Percentiles rank a stretch among this genome's conserved stretches.
These are phyloP conservation scores for Clarireedia monteithiana DNA, from an alignment of 2,329 filamentous ascomycete species.

Conservation along the genomic window DNA sequence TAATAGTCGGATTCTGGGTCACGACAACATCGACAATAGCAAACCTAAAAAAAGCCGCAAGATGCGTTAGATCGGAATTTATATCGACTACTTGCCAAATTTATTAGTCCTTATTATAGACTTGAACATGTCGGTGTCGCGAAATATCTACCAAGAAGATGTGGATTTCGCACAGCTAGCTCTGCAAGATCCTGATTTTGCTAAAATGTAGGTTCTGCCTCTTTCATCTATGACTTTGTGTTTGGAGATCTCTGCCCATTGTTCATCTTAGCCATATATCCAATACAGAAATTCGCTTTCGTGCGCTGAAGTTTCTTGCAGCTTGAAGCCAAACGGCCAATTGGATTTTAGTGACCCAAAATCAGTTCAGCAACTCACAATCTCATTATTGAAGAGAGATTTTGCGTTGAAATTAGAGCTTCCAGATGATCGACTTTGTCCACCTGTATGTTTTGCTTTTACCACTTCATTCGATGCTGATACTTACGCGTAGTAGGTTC, in stretches of 20 bases:
- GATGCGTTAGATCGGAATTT: no score
- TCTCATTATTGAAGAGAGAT: constrained; percentile 65
- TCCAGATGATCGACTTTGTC: constrained; percentile 74
- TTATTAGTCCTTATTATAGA: background rate
- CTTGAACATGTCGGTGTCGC: constrained; percentile 21
- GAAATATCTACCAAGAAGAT: constrained; percentile 45
- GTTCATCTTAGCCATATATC: background rate
- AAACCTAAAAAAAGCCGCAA: no score
- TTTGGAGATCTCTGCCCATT: background rate
- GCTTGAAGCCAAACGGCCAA: constrained; percentile 46
- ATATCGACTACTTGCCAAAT: no score
- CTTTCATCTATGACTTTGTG: background rate
- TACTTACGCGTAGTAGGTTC: constrained; percentile 34
- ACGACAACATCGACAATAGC: no score
- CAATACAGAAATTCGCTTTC: background rate
- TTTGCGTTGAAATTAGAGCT: constrained; percentile 66
- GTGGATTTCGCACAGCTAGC: constrained; percentile 58
- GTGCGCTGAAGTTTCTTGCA: constrained; percentile 22
- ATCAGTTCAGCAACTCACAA: constrained; percentile 74
- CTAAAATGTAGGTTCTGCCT: constrained; percentile 39
- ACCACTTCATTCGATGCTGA: background rate
- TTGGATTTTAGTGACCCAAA: constrained; percentile 76
- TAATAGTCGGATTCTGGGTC: no score
- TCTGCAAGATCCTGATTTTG: constrained; percentile 49
- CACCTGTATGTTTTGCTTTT: constrained; percentile 49